These are phyloP conservation scores for Berberis thunbergii DNA, from an alignment of 164 flowering plant genomes.

Conservation along the genomic window DNA sequence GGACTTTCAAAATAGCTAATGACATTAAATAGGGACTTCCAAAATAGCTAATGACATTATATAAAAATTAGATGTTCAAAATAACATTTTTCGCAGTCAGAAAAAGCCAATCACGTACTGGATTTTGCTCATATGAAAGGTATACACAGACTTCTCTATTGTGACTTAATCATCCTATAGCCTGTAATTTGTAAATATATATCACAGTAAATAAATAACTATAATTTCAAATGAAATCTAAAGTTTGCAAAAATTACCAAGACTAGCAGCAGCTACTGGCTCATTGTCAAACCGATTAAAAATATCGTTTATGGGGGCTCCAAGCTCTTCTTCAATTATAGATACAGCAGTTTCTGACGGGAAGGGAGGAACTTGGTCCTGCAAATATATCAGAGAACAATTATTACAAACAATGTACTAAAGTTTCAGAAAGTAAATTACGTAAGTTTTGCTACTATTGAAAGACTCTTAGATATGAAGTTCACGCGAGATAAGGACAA, in stretches of 20 bases:
- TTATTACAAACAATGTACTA: not conserved
- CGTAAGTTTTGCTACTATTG: not conserved
- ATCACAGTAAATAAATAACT: not conserved
- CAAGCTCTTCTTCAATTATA: constrained; percentile 91
- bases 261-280: constrained; percentile 99
- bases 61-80: too few species aligned
- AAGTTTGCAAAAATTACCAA: constrained; percentile 43
- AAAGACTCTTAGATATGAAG: too few species aligned
- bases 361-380: constrained; percentile 99
- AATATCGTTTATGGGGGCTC: constrained; percentile 47
- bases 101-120: too few species aligned
- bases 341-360: constrained; percentile 81
- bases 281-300: constrained; percentile 83
- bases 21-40: too few species aligned
- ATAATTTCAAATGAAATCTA: not conserved
- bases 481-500: too few species aligned
- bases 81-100: too few species aligned
- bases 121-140: too few species aligned
- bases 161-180: too few species aligned
- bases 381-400: constrained; percentile 9
- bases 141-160: too few species aligned
- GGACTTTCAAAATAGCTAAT: too few species aligned
- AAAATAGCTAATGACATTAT: too few species aligned
- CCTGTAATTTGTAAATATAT: too few species aligned
- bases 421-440: not conserved